Evolutionary conservation across 148 eudicot genomes (phyloP), one percentile per base, ranked within the genome.

Genomic region (Camellia lanceoleosa): DNA sequence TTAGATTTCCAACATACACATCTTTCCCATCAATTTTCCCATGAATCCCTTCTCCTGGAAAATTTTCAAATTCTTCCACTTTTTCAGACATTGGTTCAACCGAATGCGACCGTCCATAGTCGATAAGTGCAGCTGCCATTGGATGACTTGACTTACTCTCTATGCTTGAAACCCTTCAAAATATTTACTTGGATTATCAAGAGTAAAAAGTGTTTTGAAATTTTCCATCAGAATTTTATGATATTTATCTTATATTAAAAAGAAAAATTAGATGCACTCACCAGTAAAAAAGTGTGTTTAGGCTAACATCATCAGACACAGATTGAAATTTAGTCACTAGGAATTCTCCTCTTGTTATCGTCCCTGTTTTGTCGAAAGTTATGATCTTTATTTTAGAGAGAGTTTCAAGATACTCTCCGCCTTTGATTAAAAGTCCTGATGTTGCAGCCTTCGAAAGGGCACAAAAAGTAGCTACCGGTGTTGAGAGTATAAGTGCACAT

Each of bases 91-190:
- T 90, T 30, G 92, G 93, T 84, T 87, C 88, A 18, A 92, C 52
- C 18, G 82, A 78, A 19, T 81, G 83, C 16, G 88, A 80, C 60
- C 82, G 79, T 46, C 89, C 97, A 72, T 87, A 94, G 69, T 92
- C 91, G 38, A 94, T 86, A 13, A 96, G 69, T 61, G 95, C 98
- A 66, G 87, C 86, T 41, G 95, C 97, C 90, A 94, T 90, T 43
- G 99, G 99, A 86, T 96, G 99, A 80, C 97, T 91, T 56, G 99
- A 96, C 87, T 92, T 96, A 77, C 97, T 87, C 84, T 96, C 99
- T 5, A 94, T 87, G 80, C 99, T 96, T 65, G 99, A 89, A 61
- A 92, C 91, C 99, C 99, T 96, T 64, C 38, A 80, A 44, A 19
- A 62, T 41, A 52, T 3, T 19, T 9, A 10, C 47, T 60, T 30